Evolutionary conservation across 371 early-diverging fungal genomes (phyloP).

Genomic region (Mortierella sp.): DNA sequence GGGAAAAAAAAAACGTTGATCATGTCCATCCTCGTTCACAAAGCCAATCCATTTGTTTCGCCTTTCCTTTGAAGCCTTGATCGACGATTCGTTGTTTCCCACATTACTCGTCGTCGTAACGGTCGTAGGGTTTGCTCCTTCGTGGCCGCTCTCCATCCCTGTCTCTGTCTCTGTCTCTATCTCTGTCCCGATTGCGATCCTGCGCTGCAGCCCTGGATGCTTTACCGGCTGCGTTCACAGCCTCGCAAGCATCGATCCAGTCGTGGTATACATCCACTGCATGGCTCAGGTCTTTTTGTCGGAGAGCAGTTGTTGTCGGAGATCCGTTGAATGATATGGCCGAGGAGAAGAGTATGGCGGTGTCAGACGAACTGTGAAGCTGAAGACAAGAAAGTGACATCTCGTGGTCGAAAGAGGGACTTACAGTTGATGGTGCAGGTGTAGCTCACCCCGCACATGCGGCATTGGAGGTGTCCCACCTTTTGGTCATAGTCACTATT

Average conservation of each 20-base stretch:
- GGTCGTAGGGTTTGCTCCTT: slow-evolving; percentile 31
- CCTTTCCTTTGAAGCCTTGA: no score
- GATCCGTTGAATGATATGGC: no score
- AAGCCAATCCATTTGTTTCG: no score
- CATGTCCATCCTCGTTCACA: no score
- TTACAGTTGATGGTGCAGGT: slow-evolving; percentile 75
- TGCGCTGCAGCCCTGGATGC: slow-evolving; percentile 39
- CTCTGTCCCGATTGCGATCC: slow-evolving; percentile 40
- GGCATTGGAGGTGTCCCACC: slow-evolving; percentile 76
- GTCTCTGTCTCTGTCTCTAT: slow-evolving; percentile 28
- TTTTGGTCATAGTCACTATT: slow-evolving; percentile 62
- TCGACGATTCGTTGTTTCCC: no score
- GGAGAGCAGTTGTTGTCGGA: no score
- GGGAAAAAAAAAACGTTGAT: no score
- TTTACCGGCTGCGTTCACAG: slow-evolving; percentile 58
- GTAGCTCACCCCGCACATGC: slow-evolving; percentile 78
- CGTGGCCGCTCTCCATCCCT: slow-evolving; percentile 29
- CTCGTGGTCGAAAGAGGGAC: slow-evolving; percentile 12
- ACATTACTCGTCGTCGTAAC: slow-evolving; percentile 32
- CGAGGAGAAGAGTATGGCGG: neutral
- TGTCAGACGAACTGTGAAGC: neutral
- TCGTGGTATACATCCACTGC: slow-evolving; percentile 86
- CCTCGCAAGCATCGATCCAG: slow-evolving; percentile 88
- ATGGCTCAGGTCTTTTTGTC: slow-evolving; percentile 79
- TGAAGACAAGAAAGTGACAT: neutral